These are phyloP conservation scores for Clavariopsis aquatica DNA, from an alignment of 495 filamentous ascomycete species.

Conservation along the genomic window DNA sequence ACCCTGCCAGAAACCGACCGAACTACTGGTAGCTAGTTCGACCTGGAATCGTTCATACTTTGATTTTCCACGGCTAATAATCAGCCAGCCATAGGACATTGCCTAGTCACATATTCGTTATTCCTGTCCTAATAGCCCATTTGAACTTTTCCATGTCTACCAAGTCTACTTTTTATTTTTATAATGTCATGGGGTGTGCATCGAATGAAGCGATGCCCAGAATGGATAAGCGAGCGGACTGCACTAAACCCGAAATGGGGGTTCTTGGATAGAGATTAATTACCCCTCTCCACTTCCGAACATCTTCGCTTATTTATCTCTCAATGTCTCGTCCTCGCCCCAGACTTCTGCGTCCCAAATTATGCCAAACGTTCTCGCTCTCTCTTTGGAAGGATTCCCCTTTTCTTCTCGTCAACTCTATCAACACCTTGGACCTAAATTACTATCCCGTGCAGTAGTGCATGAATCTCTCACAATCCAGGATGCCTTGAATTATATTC, in stretches of 20 bases:
- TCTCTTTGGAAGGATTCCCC: constrained; percentile 36
- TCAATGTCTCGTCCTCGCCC: background rate
- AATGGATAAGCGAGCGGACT: background rate
- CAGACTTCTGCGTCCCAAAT: background rate
- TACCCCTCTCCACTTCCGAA: background rate
- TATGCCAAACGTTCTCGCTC: constrained; percentile 32
- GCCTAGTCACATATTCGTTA: too few species aligned
- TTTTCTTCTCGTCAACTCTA: constrained; percentile 36
- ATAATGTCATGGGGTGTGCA: too few species aligned
- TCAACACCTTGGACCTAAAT: constrained; percentile 29
- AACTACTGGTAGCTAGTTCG: too few species aligned
- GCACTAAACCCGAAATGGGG: too few species aligned
- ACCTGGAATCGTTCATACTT: too few species aligned
- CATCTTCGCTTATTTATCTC: background rate
- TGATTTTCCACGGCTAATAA: too few species aligned
- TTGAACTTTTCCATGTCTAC: too few species aligned
- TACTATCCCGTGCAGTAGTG: constrained; percentile 26
- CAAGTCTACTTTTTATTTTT: too few species aligned
- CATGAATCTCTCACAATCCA: constrained; percentile 32
- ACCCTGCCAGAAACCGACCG: too few species aligned
- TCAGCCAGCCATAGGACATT: too few species aligned
- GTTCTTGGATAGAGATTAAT: background rate
- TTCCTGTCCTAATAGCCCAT: too few species aligned
- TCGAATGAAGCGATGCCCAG: too few species aligned
- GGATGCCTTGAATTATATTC: constrained; percentile 33